phyloP scores from a whole-genome alignment of 2,329 filamentous ascomycete genomes.

The Teratosphaeria pseudoeucalypti region DNA sequence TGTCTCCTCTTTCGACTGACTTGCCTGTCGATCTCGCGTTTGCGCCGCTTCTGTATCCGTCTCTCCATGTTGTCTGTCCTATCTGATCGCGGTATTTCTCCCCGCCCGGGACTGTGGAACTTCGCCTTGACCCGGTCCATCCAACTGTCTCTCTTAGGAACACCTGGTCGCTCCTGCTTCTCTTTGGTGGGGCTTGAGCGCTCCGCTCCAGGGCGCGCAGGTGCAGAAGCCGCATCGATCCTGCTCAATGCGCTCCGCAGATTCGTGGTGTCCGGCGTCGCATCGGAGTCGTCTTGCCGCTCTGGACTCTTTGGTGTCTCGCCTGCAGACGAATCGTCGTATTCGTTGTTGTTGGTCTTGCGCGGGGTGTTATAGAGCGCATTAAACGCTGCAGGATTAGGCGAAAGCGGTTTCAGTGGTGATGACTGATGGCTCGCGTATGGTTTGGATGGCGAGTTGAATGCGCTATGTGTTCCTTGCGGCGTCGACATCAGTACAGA shows the following conservation, averaged over 20 bases:
- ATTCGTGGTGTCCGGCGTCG: constrained; percentile 17
- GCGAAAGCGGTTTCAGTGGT: constrained; percentile 29
- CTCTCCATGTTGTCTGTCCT: constrained; percentile 30
- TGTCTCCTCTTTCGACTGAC: constrained; percentile 15
- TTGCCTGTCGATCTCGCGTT: constrained; percentile 16
- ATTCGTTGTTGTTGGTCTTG: constrained; percentile 23
- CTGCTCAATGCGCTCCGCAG: constrained; percentile 14
- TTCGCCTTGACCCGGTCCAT: constrained; percentile 16
- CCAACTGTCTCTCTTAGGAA: constrained; percentile 17
- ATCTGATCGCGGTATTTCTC: constrained; percentile 24
- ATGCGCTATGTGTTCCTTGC: constrained; percentile 21
- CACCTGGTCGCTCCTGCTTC: constrained; percentile 12
- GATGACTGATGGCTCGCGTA: constrained; percentile 32
- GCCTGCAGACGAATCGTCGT: constrained; percentile 37
- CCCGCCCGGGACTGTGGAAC: constrained; percentile 29
- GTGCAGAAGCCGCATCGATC: constrained; percentile 10
- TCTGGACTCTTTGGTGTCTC: constrained; percentile 40
- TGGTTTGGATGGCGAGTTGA: constrained; percentile 42
- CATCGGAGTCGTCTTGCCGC: constrained; percentile 27
- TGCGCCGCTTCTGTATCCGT: constrained; percentile 23
- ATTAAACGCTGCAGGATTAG: constrained; percentile 26
- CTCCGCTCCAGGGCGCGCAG: constrained; percentile 10
- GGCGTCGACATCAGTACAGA: not conserved
- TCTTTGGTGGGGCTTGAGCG: constrained; percentile 26
- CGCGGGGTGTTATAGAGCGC: constrained; percentile 29